Evolutionary conservation across 768 basidiomycete species (phyloP), one percentile per base, ranked within the genome.

Genomic region (Lactifluus piperatus): DNA sequence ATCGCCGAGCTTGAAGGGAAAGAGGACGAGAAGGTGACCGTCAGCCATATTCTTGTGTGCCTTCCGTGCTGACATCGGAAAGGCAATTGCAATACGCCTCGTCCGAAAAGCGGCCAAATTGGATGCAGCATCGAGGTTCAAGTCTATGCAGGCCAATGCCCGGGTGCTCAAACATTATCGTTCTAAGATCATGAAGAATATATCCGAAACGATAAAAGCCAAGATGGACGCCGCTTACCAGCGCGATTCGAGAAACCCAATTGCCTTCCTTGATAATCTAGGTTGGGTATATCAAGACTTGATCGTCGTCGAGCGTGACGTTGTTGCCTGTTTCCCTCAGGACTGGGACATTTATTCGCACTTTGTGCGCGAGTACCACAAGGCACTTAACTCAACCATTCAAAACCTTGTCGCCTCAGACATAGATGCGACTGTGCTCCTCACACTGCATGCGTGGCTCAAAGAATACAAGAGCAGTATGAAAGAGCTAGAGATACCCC

Each of bases 201-300:
- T 98, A 69, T 75, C 80, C 1, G 82, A 87, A 16, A 86, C 91
- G 5, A 87, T 95, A 66, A 80, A 82, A 58, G 75, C 74, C 29
- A 80, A 81, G 57, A 90, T 95, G 67, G 80, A 87, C 3, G 76
- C 78, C 6, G 84, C 84, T 2, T 90, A 83, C 67, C 74, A 77
- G 51, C 79, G 76, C 27, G 78, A 84, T 64, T 77, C 83, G 62
- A 77, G 80, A 24, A 77, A 91, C 63, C 84, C 89, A 8, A 73
- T 81, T 22, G 76, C 72, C 0, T 97, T 97, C 72, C 76, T 98
- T 54, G 84, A 86, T 26, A 80, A 80, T 54, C 73, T 97, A 13
- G 79, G 79, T 26, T 99, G 94, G 92, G 81, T 98, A 65, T 98
- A 94, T 72, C 86, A 97, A 68, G 97, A 99, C 69, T 79, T 98